Base-by-base conservation (phyloP, 352 stramenopile species). In the Hyaloperonospora brassicae region DNA sequence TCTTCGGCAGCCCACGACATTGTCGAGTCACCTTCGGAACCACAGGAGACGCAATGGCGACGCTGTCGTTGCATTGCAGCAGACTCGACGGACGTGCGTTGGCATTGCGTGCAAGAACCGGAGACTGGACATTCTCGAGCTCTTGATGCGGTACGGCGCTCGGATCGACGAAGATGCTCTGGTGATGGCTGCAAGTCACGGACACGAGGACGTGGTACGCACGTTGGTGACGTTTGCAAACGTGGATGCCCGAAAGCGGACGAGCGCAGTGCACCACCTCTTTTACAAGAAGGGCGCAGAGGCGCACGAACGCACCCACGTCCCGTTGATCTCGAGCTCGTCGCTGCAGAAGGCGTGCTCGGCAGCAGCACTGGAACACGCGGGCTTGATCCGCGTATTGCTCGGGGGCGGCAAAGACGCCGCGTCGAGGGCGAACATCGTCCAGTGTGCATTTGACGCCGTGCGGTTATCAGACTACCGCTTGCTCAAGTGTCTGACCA, bases 131-230 rank as follows among this genome's bases (percentile, higher is more conserved):
- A 59, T 86, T 14, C 43, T 86, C 8, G 70, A 83, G 49, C 30
- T 88, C 13, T 56, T 90, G 60, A 63, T 90, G 35, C 72, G 82
- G 25, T 69, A 84, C 41, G 79, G 79, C 14, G 77, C 77, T 0
- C 49, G 30, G 2, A 69, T 86, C 14, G 79, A 90, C 51, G 79
- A 87, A 13, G 75, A 86, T 11, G 66, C 74, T 12, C 62, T 90
- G 21, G 59, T 81, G 42, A 66, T 72, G 27, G 67, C 75, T 1
- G 56, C 66, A 25, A 71, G 64, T 47, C 50, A 59, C 2, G 77
- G 77, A 27, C 57, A 83, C 50, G 59, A 63, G 5, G 55, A 73
- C 25, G 66, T 86, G 12, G 54, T 84, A 13, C 57, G 59, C 0
- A 52, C 63, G 13, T 51, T 87, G 5, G 55, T 88, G 47, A 67